Conservation (phyloP, 768 basidiomycete genomes). For the Tylopilus vinaceipallidus region DNA sequence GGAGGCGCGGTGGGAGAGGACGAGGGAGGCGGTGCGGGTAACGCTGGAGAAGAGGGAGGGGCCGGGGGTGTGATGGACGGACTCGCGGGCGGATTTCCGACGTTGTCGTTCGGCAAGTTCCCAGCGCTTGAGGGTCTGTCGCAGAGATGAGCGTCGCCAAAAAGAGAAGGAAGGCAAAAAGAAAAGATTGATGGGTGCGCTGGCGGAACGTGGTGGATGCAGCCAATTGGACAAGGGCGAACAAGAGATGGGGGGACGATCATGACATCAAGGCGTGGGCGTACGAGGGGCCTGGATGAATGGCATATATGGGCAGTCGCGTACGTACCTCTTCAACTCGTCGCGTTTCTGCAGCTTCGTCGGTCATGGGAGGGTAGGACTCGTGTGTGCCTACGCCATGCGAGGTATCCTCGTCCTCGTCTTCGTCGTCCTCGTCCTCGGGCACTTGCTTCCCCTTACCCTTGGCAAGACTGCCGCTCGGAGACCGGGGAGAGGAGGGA, state of each 20-base stretch:
- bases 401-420: conserved; percentile 13
- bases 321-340: conserved; percentile 66
- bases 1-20: conserved; percentile 49
- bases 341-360: conserved; percentile 66
- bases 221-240: not conserved
- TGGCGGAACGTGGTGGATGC: not conserved
- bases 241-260: not conserved
- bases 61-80: conserved; percentile 24
- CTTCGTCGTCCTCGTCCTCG: conserved; percentile 19
- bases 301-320: not conserved
- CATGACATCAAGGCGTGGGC: not conserved
- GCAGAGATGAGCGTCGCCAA: not conserved
- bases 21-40: conserved; percentile 54
- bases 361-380: conserved; percentile 64
- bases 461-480: conserved; percentile 6
- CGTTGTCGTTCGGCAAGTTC: conserved; percentile 74
- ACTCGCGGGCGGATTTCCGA: conserved; percentile 69
- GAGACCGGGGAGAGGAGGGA: conserved; percentile 13
- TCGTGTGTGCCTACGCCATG: conserved; percentile 21
- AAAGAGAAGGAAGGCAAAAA: not conserved
- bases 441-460: conserved; percentile 34
- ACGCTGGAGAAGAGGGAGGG: conserved; percentile 57
- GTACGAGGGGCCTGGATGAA: not conserved
- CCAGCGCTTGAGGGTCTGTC: conserved; percentile 74
- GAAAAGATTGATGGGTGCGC: conserved; percentile 6